Evolutionary conservation across 768 basidiomycete genomes (phyloP), one percentile per base, ranked within the genome.

Genomic region (Rhodosporidiobolus sp.): DNA sequence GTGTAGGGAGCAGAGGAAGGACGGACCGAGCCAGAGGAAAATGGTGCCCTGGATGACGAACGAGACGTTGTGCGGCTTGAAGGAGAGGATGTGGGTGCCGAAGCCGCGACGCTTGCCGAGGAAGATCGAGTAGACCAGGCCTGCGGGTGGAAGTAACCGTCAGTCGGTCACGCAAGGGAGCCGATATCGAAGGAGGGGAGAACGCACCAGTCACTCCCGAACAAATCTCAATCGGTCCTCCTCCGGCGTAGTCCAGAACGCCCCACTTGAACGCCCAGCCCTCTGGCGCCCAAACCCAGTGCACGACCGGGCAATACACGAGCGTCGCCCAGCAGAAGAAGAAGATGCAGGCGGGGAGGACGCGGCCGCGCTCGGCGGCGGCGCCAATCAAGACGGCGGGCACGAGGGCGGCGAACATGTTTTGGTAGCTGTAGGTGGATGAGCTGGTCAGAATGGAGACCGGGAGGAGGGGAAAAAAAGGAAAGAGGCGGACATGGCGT

Each of bases 201-300:
- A 43, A 7, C 38, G 38, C 38, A 43, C 38, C 95, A 1, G 92
- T 93, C 1, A 88, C 88, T 58, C 95, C 95, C 24, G 92, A 94
- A 26, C 90, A 90, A 76, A 99, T 97, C 80, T 99, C 94, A 72
- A 99, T 93, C 30, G 95, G 95, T 19, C 92, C 94, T 63, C 95
- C 95, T 38, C 94, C 94, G 16, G 94, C 94, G 72, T 95, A 94
- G 80, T 94, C 91, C 65, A 92, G 89, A 1, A 77, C 73, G 34
- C 70, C 68, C 63, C 91, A 84, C 46, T 87, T 79, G 81, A 84
- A 88, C 0, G 90, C 89, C 94, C 87, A 88, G 19, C 88, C 87
- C 45, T 89, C 86, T 48, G 85, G 74, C 78, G 92, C 93, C 95
- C 95, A 98, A 9, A 93, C 91, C 94, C 94, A 96, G 82, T 91